A percentile compares a stretch with the other conserved stretches of the same genome.
These are phyloP conservation scores for Colletotrichum aenigma DNA, from an alignment of 2,329 filamentous ascomycete species.

Conservation along the genomic window DNA sequence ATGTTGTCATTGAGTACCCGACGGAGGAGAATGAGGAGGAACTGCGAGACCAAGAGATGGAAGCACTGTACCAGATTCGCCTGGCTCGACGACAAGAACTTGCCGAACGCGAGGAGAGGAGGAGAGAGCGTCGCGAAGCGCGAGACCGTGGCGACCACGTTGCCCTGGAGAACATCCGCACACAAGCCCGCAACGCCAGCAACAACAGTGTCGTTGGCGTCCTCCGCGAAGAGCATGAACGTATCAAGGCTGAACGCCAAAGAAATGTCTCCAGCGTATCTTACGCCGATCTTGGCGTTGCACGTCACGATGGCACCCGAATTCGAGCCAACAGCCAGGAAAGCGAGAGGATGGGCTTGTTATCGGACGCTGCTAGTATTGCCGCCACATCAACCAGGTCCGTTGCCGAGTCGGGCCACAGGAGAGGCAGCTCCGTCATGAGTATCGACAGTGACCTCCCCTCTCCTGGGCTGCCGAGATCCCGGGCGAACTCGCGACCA, in stretches of 20 bases:
- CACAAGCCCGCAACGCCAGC: constrained; percentile 53
- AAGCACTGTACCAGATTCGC: constrained; percentile 88
- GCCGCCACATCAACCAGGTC: constrained; percentile 38
- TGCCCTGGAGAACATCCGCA: constrained; percentile 70
- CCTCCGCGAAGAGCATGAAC: constrained; percentile 58
- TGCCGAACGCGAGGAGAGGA: constrained; percentile 78
- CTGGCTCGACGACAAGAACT: constrained; percentile 76
- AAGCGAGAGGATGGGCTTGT: constrained; percentile 72
- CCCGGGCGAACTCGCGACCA: constrained; percentile 45
- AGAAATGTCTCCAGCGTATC: constrained; percentile 76
- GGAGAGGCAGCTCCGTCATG: constrained; percentile 57
- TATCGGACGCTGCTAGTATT: constrained; percentile 75
- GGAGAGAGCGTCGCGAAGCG: constrained; percentile 73
- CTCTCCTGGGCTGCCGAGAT: constrained; percentile 40
- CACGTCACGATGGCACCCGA: constrained; percentile 77
- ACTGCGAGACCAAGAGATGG: constrained; percentile 89
- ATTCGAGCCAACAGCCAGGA: constrained; percentile 75
- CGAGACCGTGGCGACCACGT: constrained; percentile 71
- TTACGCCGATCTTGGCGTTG: constrained; percentile 78
- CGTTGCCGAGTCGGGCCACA: constrained; percentile 39
- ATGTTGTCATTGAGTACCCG: constrained; percentile 86
- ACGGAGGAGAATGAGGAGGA: constrained; percentile 79
- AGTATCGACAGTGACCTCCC: constrained; percentile 55
- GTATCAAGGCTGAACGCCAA: constrained; percentile 63
- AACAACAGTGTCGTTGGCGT: constrained; percentile 63